Base-by-base conservation (phyloP, 1,284 basidiomycete genomes). In the Ceratobasidium sp. region DNA sequence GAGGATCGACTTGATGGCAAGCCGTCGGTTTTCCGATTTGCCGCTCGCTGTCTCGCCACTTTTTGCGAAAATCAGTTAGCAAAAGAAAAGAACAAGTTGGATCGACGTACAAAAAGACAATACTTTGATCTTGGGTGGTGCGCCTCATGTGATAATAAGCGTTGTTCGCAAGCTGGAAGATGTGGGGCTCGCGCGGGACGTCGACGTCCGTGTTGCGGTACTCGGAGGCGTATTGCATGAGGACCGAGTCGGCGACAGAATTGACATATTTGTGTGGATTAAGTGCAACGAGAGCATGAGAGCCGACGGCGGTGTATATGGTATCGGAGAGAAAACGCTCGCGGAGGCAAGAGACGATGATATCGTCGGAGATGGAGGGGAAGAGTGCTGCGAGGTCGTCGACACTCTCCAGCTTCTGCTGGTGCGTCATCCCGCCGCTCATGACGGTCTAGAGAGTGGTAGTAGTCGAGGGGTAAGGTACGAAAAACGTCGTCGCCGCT, bases 131-230 rank as follows among this genome's bases (percentile, higher is more conserved):
- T 83, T 97, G 94, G 0, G 89, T 88, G 0, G 96, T 98, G 76
- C 97, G 85, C 62, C 89, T 86, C 95, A 98, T 98, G 82, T 98
- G 95, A 80, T 96, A 98, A 83, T 97, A 98, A 12, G 94, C 91
- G 82, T 92, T 91, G 79, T 95, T 91, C 6, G 93, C 92, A 45
- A 93, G 85, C 75, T 94, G 90, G 81, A 97, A 98, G 70, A 98
- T 89, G 79, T 96, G 94, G 1, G 93, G 93, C 0, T 88, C 86
- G 0, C 91, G 83, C 4, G 77, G 77, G 64, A 84, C 79, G 76
- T 85, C 83, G 75, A 86, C 86, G 1, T 83, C 83, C 1, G 86
- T 87, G 76, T 91, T 86, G 41, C 89, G 83, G 77, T 92, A 92
- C 75, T 92, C 87, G 36, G 89, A 84, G 3, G 93, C 90, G 79